A percentile compares a stretch with the other conserved stretches of the same genome.
These are phyloP conservation scores for Cryphonectria japonica DNA, from an alignment of 2,329 filamentous ascomycete genomes.

Conservation along the genomic window DNA sequence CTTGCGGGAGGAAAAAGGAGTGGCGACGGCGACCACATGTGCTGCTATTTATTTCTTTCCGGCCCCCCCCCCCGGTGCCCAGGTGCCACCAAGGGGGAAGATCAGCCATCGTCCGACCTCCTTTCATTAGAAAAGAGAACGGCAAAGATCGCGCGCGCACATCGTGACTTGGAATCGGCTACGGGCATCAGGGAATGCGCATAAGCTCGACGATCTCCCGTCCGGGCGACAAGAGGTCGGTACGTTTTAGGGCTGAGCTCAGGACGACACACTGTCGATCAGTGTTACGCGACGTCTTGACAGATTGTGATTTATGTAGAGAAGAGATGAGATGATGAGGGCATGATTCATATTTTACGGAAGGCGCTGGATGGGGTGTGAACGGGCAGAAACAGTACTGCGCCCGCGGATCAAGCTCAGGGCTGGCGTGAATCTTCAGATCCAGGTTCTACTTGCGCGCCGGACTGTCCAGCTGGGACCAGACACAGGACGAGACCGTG, in stretches of 20 bases:
- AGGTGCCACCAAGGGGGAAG: not conserved
- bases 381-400: not conserved
- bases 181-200: not conserved
- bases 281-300: not conserved
- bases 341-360: not conserved
- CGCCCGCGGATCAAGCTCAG: not conserved
- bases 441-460: not conserved
- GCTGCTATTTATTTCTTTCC: not conserved
- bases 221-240: not conserved
- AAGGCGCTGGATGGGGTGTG: not conserved
- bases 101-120: not conserved
- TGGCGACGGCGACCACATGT: not conserved
- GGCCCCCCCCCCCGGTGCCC: not conserved
- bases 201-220: slow-evolving; percentile 20
- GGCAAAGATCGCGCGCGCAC: not conserved
- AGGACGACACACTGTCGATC: slow-evolving; percentile 13
- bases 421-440: not conserved
- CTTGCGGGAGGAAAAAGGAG: not conserved
- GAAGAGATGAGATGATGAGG: not conserved
- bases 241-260: slow-evolving; percentile 12
- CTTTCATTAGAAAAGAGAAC: not conserved
- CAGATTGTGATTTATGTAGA: not conserved
- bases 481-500: not conserved
- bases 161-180: not conserved
- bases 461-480: not conserved